A percentile compares a stretch with the other conserved stretches of the same genome.
Conservation (phyloP, 129 eudicot genomes). For the Arctium minus region DNA sequence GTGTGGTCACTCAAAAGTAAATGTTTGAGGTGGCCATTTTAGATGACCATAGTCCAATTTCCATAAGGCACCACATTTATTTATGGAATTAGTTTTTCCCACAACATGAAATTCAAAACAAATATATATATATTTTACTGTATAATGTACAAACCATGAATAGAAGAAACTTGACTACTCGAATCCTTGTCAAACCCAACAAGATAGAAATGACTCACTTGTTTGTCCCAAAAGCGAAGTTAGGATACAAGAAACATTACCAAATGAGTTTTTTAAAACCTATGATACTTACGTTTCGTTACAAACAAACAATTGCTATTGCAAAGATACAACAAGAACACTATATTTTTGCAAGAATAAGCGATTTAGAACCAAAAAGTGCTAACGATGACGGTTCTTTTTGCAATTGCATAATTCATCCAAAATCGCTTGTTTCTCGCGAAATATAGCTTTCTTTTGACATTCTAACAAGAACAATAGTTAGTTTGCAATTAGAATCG, state of each 20-base stretch:
- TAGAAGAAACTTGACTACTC: background rate
- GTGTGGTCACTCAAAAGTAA: too few species aligned
- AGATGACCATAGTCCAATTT: too few species aligned
- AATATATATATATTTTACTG: background rate
- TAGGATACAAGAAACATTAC: conserved; percentile 11
- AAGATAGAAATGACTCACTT: background rate
- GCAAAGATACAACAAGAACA: background rate
- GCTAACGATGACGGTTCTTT: background rate
- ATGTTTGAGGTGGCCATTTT: too few species aligned
- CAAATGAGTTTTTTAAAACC: background rate
- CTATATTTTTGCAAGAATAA: background rate
- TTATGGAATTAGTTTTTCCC: background rate
- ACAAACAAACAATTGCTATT: background rate
- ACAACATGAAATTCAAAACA: background rate
- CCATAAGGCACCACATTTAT: background rate
- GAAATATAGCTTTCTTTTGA: background rate
- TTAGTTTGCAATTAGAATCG: background rate
- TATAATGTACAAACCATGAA: background rate
- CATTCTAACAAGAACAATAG: conserved; percentile 16
- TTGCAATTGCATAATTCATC: conserved; percentile 5
- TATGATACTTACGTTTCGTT: background rate
- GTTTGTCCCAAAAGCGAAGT: background rate
- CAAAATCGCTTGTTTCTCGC: conserved; percentile 17
- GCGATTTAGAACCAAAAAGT: background rate
- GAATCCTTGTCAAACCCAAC: background rate